Percentiles rank a stretch among this genome's conserved stretches.
These are phyloP conservation scores for Zymoseptoria ardabiliae DNA, from an alignment of 2,329 filamentous ascomycete species.

Conservation along the genomic window DNA sequence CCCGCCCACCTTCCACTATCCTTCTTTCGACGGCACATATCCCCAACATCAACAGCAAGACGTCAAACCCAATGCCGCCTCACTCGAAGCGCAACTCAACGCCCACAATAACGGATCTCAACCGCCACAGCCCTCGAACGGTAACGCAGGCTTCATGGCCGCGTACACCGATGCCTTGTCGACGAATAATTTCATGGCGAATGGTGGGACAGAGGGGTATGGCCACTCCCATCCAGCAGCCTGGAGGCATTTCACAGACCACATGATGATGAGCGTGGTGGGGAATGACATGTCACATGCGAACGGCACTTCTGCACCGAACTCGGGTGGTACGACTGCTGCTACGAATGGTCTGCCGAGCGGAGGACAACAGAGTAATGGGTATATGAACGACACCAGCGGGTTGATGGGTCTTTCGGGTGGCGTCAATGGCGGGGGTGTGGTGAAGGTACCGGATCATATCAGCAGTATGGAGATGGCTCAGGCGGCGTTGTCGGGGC, in stretches of 20 bases:
- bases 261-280: slow-evolving; percentile 19
- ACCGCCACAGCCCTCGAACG: slow-evolving; percentile 9
- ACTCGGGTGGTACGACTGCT: not conserved
- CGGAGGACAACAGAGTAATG: slow-evolving; percentile 4
- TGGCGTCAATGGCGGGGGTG: slow-evolving; percentile 3
- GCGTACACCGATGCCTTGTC: slow-evolving; percentile 8
- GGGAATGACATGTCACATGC: not conserved
- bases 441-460: slow-evolving; percentile 7
- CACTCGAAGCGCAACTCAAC: slow-evolving; percentile 16
- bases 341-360: not conserved
- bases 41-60: slow-evolving; percentile 10
- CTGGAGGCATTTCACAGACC: slow-evolving; percentile 28
- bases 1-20: slow-evolving; percentile 9
- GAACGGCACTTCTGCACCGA: not conserved
- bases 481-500: not conserved
- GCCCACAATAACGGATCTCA: slow-evolving; percentile 12
- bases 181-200: slow-evolving; percentile 6
- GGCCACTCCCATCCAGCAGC: slow-evolving; percentile 22
- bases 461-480: slow-evolving; percentile 20
- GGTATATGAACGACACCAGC: slow-evolving; percentile 11
- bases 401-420: slow-evolving; percentile 12
- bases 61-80: slow-evolving; percentile 12
- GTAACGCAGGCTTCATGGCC: slow-evolving; percentile 13
- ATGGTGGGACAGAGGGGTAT: slow-evolving; percentile 5
- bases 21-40: slow-evolving; percentile 8